Evolutionary conservation across 441 rosid species (phyloP).

Genomic region (Viola pubescens): DNA sequence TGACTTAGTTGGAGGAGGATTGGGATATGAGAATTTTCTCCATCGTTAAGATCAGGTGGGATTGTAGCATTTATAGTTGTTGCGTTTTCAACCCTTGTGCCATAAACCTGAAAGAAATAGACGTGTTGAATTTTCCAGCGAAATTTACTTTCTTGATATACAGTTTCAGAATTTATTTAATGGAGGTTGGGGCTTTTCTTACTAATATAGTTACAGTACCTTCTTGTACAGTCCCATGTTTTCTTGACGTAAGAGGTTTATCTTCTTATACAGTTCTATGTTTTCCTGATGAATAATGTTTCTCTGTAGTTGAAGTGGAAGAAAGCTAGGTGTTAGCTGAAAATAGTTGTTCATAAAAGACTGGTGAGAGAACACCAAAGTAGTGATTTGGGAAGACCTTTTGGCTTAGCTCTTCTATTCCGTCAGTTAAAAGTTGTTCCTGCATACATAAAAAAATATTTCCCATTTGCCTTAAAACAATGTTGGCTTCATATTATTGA

Average conservation of each 20-base stretch:
- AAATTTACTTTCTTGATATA: neutral
- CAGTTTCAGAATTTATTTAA: neutral
- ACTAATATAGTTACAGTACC: conserved; percentile 23
- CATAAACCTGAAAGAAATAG: conserved; percentile 32
- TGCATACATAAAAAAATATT: conserved; percentile 18
- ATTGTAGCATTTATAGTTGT: conserved; percentile 20
- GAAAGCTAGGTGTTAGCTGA: neutral
- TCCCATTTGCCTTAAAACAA: neutral
- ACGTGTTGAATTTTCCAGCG: conserved; percentile 2
- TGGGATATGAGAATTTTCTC: conserved; percentile 25
- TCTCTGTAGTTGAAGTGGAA: conserved; percentile 14
- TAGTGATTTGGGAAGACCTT: conserved; percentile 24
- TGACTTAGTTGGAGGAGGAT: conserved; percentile 42
- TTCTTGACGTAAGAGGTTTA: conserved; percentile 34
- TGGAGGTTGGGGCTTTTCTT: neutral
- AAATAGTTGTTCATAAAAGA: conserved; percentile 6
- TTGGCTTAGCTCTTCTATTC: conserved; percentile 31
- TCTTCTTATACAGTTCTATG: conserved; percentile 44
- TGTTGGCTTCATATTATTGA: neutral
- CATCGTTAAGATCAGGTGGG: conserved; percentile 17
- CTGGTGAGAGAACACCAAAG: neutral
- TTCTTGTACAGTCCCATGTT: conserved; percentile 34
- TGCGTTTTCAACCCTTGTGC: conserved; percentile 22
- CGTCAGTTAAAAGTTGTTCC: conserved; percentile 36
- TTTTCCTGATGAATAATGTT: conserved; percentile 45